Base-by-base conservation (phyloP, 805 yeast species). In the Blastobotrys chiropterorum region DNA sequence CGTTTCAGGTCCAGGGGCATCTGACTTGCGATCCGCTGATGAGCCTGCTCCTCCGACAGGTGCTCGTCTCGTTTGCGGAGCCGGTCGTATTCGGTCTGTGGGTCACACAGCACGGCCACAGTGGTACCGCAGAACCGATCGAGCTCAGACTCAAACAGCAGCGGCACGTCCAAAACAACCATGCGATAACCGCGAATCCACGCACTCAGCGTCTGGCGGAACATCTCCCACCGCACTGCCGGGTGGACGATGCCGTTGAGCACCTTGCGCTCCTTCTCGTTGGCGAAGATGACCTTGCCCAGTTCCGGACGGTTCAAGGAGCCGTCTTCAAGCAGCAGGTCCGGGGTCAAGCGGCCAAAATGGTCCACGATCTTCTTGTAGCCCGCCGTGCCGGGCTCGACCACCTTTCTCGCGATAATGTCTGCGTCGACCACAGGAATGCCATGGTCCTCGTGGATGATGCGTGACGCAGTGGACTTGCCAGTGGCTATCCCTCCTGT, bases 401-500 rank as follows among this genome's bases (percentile, higher is more conserved):
- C 96, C 5, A 90, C 86, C 55, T 88, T 82, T 53, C 85, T 77
- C 0, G 99, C 98, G 44, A 95, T 84, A 47, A 79, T 66, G 66
- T 94, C 99, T 1, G 99, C 98, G 70, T 94, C 99, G 1, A 94
- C 76, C 1, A 94, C 68, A 0, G 85, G 76, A 3, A 86, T 53
- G 1, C 72, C 63, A 61, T 82, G 76, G 8, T 79, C 68, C 7
- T 79, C 77, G 3, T 66, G 55, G 8, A 94, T 69, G 38, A 78
- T 67, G 15, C 70, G 63, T 0, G 97, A 87, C 0, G 87, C 97
- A 0, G 98, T 92, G 16, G 96, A 85, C 63, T 94, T 94, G 2
- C 99, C 99, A n/a, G 94, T 78, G 3, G 97, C 96, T 47, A 94
- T 94, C 1, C 97, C 97, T 1, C 99, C 99, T 0, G 99, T 94